These are phyloP conservation scores for Pythium phragmitis DNA, from an alignment of 352 stramenopile species.

Conservation along the genomic window DNA sequence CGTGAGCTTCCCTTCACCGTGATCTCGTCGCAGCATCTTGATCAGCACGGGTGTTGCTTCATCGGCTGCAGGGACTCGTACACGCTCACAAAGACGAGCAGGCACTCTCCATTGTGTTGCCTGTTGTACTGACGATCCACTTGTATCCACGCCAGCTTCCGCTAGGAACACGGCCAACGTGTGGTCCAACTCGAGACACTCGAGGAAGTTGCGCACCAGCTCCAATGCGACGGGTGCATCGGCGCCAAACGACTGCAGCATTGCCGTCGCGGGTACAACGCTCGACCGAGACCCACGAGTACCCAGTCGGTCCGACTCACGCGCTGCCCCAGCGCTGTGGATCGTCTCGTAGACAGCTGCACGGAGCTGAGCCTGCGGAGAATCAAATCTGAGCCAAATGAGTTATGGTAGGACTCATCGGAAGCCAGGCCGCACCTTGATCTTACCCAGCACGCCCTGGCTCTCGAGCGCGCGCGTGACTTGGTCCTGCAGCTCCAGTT, in stretches of 20 bases:
- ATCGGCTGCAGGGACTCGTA: constrained; percentile 3
- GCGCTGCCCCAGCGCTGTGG: constrained; percentile 27
- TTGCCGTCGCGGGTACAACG: constrained; percentile 13
- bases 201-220: constrained; percentile 56
- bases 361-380: constrained; percentile 55
- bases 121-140: neutral
- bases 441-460: constrained; percentile 67
- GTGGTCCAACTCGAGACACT: constrained; percentile 61
- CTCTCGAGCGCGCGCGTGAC: constrained; percentile 52
- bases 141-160: constrained; percentile 33
- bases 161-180: constrained; percentile 48
- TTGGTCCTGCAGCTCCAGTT: constrained; percentile 64
- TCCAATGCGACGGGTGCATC: constrained; percentile 42
- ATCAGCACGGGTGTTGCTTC: constrained; percentile 28
- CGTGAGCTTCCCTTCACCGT: neutral
- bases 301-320: neutral
- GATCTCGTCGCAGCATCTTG: constrained; percentile 24
- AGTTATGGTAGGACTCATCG: neutral
- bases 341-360: constrained; percentile 80
- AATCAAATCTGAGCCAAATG: neutral
- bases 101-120: constrained; percentile 11
- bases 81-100: constrained; percentile 18
- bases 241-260: constrained; percentile 28
- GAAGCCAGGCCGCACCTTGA: constrained; percentile 44
- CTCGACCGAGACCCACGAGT: constrained; percentile 14